Conservation (phyloP, 495 filamentous ascomycete genomes). For the Thermothielavioides terrestris region DNA sequence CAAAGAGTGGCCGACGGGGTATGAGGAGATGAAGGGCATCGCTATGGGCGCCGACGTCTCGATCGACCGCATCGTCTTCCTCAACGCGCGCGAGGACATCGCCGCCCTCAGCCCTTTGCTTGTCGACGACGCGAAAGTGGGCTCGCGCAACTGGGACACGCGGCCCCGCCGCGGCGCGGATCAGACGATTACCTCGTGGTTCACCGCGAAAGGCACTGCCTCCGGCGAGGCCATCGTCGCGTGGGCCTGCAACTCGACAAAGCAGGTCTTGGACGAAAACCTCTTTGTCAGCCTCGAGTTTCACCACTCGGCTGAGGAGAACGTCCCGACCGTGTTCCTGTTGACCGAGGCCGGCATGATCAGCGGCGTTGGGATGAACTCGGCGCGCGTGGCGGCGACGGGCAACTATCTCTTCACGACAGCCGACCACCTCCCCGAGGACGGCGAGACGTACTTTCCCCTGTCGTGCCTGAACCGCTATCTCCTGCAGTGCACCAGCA, state of each 20-base stretch:
- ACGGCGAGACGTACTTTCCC: background rate
- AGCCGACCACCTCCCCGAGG: background rate
- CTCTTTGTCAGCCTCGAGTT: constrained; percentile 23
- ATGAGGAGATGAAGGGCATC: background rate
- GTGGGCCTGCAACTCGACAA: constrained; percentile 2
- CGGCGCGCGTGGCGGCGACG: constrained; percentile 13
- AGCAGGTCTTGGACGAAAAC: constrained; percentile 6
- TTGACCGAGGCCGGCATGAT: constrained; percentile 27
- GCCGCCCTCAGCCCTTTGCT: background rate
- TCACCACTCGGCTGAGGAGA: constrained; percentile 12
- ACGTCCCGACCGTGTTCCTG: constrained; percentile 16
- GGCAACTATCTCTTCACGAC: constrained; percentile 17
- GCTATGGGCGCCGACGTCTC: background rate
- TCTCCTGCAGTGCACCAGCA: background rate
- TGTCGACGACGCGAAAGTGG: background rate
- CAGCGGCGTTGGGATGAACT: constrained; percentile 23
- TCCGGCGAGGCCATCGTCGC: background rate
- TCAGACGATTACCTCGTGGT: constrained; percentile 5
- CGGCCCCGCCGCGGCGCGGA: too few relatives aligned
- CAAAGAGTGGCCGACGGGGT: background rate
- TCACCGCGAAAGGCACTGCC: background rate
- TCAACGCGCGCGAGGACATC: constrained; percentile 3
- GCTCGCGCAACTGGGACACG: too few relatives aligned
- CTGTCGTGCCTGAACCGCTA: background rate
- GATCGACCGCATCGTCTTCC: background rate